Evolutionary conservation across 1,284 basidiomycete genomes (phyloP), one percentile per base, ranked within the genome.

Genomic region (Peniophora sp.): DNA sequence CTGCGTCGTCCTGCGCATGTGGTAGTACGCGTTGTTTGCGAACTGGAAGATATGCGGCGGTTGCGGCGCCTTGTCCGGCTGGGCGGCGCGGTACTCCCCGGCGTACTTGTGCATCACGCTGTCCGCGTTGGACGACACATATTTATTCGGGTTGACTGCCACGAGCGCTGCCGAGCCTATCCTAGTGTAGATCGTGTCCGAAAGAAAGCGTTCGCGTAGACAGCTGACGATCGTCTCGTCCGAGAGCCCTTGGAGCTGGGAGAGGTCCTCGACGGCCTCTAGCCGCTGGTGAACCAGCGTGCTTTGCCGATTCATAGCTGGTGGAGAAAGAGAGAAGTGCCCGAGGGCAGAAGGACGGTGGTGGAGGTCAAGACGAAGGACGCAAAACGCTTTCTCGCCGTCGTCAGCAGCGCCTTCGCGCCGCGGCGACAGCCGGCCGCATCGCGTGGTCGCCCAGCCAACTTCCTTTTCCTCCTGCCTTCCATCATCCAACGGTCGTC

Each of bases 1-100:
- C 71, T 97, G 92, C 1, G 83, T 81, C 0, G 95, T 98, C 58
- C 96, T 76, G 48, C 84, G 78, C 93, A 98, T 97, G 70, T 98
- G 93, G 67, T 94, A 97, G 71, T 97, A 98, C 11, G 92, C 87
- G 70, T 89, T 87, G 63, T 93, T 87, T 6, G 91, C 89, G 36
- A 91, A 75, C 56, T 92, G 85, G 67, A 96, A 98, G 50, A 98
- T 84, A 63, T 89, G 86, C 3, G 85, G 85, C 2, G 78, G 75
- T 2, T 81, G 67, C 17, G 57, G 62, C 48, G 57, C 58, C 58
- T 67, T 72, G 54, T 73, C 71, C 43, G 72, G 71, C 8, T 70
- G 68, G 22, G 72, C 73, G 59, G 77, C 71, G 52, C 78, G 74
- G 62, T 81, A 82, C 60, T 84, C 83, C 27, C 83, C 74, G 3